A percentile compares a stretch with the other conserved stretches of the same genome.
These are phyloP conservation scores for Gnaphalium uliginosum DNA, from an alignment of 129 eudicot species.

Conservation along the genomic window DNA sequence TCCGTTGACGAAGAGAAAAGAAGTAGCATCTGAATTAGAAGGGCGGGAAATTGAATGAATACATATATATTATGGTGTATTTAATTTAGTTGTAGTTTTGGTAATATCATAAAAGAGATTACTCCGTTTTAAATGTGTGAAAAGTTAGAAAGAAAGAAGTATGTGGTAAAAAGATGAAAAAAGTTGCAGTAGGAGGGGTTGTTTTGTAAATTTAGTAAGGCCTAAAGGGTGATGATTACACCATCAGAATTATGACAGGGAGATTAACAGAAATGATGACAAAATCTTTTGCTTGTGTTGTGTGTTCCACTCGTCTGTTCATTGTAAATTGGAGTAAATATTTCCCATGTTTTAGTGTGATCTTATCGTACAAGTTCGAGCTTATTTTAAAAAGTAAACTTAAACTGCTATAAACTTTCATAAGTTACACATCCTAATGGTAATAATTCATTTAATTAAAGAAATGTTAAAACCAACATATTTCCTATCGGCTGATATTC, in stretches of 20 bases:
- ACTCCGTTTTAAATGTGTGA: constrained; percentile 17
- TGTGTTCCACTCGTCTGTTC: neutral
- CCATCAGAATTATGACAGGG: constrained; percentile 39
- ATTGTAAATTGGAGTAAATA: constrained; percentile 12
- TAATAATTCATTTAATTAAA: too few species aligned
- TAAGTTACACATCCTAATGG: too few species aligned
- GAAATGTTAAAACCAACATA: too few species aligned
- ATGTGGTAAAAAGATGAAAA: constrained; percentile 18
- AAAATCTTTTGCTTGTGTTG: constrained; percentile 31
- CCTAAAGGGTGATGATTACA: constrained; percentile 30
- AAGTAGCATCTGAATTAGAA: constrained; percentile 57
- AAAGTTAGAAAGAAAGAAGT: constrained; percentile 27
- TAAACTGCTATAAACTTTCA: too few species aligned
- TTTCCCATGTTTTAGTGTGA: too few species aligned
- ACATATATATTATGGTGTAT: constrained; percentile 6
- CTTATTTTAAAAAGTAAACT: too few species aligned
- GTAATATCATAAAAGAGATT: neutral
- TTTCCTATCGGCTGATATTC: too few species aligned
- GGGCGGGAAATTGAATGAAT: constrained; percentile 29
- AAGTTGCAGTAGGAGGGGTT: neutral
- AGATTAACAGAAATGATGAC: constrained; percentile 38
- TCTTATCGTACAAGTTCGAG: too few species aligned
- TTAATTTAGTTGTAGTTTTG: neutral
- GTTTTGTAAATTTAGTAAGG: constrained; percentile 26
- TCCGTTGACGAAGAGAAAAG: constrained; percentile 47